phyloP scores from a whole-genome alignment of 495 filamentous ascomycete species.

The Neurospora sp. region DNA sequence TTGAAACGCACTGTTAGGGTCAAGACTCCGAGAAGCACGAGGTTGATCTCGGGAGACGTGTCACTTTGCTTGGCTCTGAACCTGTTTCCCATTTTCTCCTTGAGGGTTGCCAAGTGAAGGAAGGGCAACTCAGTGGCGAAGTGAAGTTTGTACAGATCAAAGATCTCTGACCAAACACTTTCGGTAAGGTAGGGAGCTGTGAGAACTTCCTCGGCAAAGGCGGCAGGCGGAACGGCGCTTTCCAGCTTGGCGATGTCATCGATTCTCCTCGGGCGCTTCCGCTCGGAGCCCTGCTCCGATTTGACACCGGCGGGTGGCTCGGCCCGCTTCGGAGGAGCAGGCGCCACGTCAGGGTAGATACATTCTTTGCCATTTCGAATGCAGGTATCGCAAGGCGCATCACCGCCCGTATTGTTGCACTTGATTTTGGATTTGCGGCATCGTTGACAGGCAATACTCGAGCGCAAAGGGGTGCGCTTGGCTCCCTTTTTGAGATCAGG shows the following conservation, averaged over 20 bases:
- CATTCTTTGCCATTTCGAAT: slow-evolving; percentile 67
- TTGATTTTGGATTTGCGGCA: slow-evolving; percentile 81
- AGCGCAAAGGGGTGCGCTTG: slow-evolving; percentile 53
- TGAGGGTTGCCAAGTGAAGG: slow-evolving; percentile 68
- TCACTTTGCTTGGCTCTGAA: slow-evolving; percentile 35
- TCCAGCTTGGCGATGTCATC: slow-evolving; percentile 36
- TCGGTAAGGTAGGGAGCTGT: slow-evolving; percentile 50
- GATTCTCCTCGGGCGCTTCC: slow-evolving; percentile 50
- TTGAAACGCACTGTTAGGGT: slow-evolving; percentile 75
- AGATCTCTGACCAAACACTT: slow-evolving; percentile 59
- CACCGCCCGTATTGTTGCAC: slow-evolving; percentile 62
- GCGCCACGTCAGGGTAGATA: slow-evolving; percentile 56
- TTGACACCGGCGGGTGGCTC: slow-evolving; percentile 40
- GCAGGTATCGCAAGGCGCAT: slow-evolving; percentile 63
- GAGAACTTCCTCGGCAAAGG: slow-evolving; percentile 38
- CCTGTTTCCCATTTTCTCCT: slow-evolving; percentile 39
- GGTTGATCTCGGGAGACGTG: slow-evolving; percentile 37
- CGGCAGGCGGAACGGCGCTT: slow-evolving; percentile 18
- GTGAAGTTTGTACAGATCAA: slow-evolving; percentile 74
- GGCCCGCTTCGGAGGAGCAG: slow-evolving; percentile 46
- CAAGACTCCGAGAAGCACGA: slow-evolving; percentile 67
- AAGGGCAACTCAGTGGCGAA: slow-evolving; percentile 78
- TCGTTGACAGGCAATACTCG: slow-evolving; percentile 68
- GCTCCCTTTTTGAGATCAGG: slow-evolving; percentile 36
- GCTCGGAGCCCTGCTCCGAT: slow-evolving; percentile 50